These are phyloP conservation scores for Ceratobasidium sp. DNA, from an alignment of 1,284 basidiomycete species.

Conservation along the genomic window DNA sequence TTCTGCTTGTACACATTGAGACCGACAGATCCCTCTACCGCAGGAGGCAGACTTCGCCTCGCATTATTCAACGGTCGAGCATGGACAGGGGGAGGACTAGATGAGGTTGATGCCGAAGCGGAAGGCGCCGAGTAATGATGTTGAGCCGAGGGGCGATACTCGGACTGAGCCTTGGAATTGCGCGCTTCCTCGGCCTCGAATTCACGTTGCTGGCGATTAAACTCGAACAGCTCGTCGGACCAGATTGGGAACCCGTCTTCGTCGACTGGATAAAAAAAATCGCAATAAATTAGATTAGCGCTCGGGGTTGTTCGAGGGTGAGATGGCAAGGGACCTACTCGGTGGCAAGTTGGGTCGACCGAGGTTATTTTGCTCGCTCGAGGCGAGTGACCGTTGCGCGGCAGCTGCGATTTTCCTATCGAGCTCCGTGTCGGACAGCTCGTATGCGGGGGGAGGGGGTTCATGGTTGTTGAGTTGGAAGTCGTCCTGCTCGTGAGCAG, in stretches of 20 bases:
- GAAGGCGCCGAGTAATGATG: slow-evolving; percentile 5
- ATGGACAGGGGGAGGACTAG: slow-evolving; percentile 4
- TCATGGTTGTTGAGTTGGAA: slow-evolving; percentile 16
- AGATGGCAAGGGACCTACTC: slow-evolving; percentile 1
- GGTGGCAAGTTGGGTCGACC: slow-evolving; percentile 17
- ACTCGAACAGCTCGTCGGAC: slow-evolving; percentile 38
- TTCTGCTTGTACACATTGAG: slow-evolving; percentile 17
- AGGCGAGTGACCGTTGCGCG: slow-evolving; percentile 27
- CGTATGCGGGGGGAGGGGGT: slow-evolving; percentile 41
- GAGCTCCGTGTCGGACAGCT: slow-evolving; percentile 40
- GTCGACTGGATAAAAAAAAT: slow-evolving; percentile 3
- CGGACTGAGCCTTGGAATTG: slow-evolving; percentile 30
- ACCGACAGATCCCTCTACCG: neutral
- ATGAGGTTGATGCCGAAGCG: slow-evolving; percentile 20
- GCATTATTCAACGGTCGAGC: neutral
- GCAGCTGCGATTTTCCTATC: slow-evolving; percentile 41
- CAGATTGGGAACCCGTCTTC: slow-evolving; percentile 38
- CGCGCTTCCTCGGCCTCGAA: slow-evolving; percentile 2
- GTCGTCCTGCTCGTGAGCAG: slow-evolving; percentile 13
- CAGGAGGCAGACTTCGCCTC: neutral
- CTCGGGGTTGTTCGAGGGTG: neutral
- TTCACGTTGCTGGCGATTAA: slow-evolving; percentile 13
- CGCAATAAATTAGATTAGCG: neutral
- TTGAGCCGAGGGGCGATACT: slow-evolving; percentile 13
- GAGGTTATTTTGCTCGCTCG: slow-evolving; percentile 2